phyloP scores from a whole-genome alignment of 2,329 filamentous ascomycete species.

The Trichoderma hamatum region DNA sequence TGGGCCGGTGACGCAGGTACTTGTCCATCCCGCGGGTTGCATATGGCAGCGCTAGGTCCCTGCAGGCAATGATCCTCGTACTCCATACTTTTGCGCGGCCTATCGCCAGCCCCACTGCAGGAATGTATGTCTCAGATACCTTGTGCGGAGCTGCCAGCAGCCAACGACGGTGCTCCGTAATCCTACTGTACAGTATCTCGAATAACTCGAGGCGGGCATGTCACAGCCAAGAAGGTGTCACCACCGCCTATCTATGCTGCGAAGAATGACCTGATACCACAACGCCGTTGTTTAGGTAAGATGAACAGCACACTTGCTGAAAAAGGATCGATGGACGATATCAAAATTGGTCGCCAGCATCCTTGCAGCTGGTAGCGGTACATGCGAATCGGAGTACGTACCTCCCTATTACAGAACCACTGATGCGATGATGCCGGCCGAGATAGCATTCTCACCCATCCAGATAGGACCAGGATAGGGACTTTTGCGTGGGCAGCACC shows the following conservation, averaged over 20 bases:
- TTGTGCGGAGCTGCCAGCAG: background rate
- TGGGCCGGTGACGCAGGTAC: slow-evolving; percentile 12
- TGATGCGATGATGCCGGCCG: background rate
- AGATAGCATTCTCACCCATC: background rate
- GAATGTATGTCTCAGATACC: slow-evolving; percentile 10
- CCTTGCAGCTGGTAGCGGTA: background rate
- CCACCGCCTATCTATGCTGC: background rate
- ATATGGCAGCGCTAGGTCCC: slow-evolving; percentile 4
- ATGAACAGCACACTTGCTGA: too few relatives aligned
- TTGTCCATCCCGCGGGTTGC: slow-evolving; percentile 1
- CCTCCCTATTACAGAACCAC: background rate
- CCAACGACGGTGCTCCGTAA: background rate
- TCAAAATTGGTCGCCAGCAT: background rate
- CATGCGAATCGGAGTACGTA: background rate
- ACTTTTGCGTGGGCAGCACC: background rate
- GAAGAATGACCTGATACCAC: background rate
- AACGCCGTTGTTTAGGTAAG: background rate
- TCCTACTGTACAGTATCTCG: background rate
- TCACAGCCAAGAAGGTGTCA: background rate
- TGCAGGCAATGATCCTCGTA: slow-evolving; percentile 19
- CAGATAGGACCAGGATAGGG: background rate
- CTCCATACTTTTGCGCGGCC: slow-evolving; percentile 11
- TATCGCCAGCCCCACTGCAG: background rate
- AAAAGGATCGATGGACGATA: background rate
- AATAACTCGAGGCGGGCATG: background rate